Evolutionary conservation across 768 basidiomycete species (phyloP), one percentile per base, ranked within the genome.

Genomic region (Pleurotus djamor): DNA sequence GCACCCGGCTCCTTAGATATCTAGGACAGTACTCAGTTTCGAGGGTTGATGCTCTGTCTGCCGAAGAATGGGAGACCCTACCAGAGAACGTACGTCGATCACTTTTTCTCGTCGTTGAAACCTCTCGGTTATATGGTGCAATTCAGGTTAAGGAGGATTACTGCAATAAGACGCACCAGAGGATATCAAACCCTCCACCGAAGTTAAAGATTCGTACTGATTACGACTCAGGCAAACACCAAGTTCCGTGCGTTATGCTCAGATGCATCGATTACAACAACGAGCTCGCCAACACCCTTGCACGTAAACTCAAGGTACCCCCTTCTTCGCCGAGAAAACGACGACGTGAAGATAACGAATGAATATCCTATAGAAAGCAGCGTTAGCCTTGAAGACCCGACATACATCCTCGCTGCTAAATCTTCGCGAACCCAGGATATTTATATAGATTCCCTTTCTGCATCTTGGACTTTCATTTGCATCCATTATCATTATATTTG

Each of bases 181-280:
- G 79, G 62, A 69, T 65, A n/a, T 69, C 71, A 43, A 73, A 77
- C 55, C 48, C 64, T 34, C 71, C 72, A 28, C 62, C 72, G 32
- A 57, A 69, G 1, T 68, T 74, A 34, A 69, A 68, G 8, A 76
- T 82, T 28, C 59, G 67, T n/a, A 63, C 65, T n/a, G 73, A 75
- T n/a, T 85, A 84, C 67, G 71, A 79, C 52, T 58, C 62, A 13
- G 82, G 82, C 14, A 62, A 72, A 54, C 69, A 79, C 16, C 65
- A 62, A 9, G 79, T 80, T 8, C 82, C 82, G 4, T 84, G 83
- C 62, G 79, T 83, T 48, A 72, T 72, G 48, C 68, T 85, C 35
- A 71, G 75, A 56, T 83, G 77, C 63, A 66, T 79, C 17, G 72
- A 69, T 37, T 84, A 80, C 65, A 75, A 82, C 62, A 67, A 75